Percentiles rank a stretch among this genome's conserved stretches.
These are phyloP conservation scores for Platanus orientalis DNA, from an alignment of 164 flowering plant genomes.

Conservation along the genomic window DNA sequence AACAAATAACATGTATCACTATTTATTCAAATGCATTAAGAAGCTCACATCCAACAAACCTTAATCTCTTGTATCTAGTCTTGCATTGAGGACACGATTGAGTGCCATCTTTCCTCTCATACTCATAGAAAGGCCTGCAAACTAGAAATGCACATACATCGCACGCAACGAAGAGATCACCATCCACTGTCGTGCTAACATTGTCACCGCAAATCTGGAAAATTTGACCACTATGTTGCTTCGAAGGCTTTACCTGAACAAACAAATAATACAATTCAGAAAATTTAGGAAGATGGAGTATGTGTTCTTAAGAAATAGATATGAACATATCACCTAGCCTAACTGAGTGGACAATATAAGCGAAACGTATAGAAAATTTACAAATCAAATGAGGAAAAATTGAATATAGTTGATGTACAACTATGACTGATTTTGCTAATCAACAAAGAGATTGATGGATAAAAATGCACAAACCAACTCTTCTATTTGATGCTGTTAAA, in stretches of 20 bases:
- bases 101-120: constrained; percentile 58
- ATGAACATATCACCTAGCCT: background rate
- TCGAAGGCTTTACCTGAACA: constrained; percentile 33
- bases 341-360: background rate
- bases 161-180: constrained; percentile 62
- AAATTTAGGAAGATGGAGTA: background rate
- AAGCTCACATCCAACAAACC: constrained; percentile 19
- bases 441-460: no score
- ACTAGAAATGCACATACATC: constrained; percentile 57
- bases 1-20: no score
- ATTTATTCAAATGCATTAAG: background rate
- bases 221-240: constrained; percentile 35
- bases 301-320: background rate
- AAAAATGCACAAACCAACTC: no score
- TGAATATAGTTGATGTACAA: background rate
- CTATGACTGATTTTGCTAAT: no score
- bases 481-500: no score
- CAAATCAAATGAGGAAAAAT: no score
- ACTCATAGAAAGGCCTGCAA: constrained; percentile 56
- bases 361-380: background rate
- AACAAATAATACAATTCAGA: background rate
- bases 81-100: no score
- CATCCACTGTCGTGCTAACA: constrained; percentile 33
- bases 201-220: constrained; percentile 61
- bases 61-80: constrained; percentile 55